A percentile compares a stretch with the other conserved stretches of the same genome.
These are phyloP conservation scores for Globisporangium okanoganense DNA, from an alignment of 352 stramenopile species.

Conservation along the genomic window DNA sequence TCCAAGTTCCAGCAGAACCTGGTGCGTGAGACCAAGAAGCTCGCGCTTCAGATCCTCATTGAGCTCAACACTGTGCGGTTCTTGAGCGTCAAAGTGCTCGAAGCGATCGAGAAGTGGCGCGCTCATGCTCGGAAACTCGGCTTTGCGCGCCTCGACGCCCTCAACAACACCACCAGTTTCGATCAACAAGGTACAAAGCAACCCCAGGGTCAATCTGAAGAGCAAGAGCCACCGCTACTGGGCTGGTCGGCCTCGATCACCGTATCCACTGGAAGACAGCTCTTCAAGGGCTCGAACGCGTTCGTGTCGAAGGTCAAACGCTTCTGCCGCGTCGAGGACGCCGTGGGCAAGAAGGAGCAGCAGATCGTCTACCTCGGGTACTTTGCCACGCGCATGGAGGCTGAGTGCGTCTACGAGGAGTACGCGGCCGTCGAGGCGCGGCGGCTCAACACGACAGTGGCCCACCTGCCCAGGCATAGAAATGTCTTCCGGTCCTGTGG, in stretches of 20 bases:
- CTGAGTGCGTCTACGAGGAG: slow-evolving; percentile 67
- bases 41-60: slow-evolving; percentile 30
- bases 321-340: slow-evolving; percentile 59
- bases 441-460: slow-evolving; percentile 56
- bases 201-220: not conserved
- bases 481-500: slow-evolving; percentile 75
- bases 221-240: slow-evolving; percentile 26
- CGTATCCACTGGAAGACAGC: slow-evolving; percentile 49
- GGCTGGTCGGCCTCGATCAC: slow-evolving; percentile 75
- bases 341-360: slow-evolving; percentile 44
- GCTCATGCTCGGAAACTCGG: slow-evolving; percentile 44
- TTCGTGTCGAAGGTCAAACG: slow-evolving; percentile 73
- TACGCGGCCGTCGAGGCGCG: slow-evolving; percentile 54
- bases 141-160: slow-evolving; percentile 36
- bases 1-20: slow-evolving; percentile 61
- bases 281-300: slow-evolving; percentile 68
- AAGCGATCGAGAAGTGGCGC: slow-evolving; percentile 63
- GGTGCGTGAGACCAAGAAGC: slow-evolving; percentile 32
- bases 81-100: slow-evolving; percentile 65
- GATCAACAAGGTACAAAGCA: not conserved
- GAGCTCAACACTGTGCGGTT: slow-evolving; percentile 58
- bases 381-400: slow-evolving; percentile 59
- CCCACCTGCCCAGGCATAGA: slow-evolving; percentile 46
- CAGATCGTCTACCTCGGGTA: slow-evolving; percentile 72
- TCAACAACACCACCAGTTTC: not conserved